Percentiles rank a stretch among this genome's conserved stretches.
Conservation (phyloP, 306 rosid genomes). For the Cucurbita moschata region DNA sequence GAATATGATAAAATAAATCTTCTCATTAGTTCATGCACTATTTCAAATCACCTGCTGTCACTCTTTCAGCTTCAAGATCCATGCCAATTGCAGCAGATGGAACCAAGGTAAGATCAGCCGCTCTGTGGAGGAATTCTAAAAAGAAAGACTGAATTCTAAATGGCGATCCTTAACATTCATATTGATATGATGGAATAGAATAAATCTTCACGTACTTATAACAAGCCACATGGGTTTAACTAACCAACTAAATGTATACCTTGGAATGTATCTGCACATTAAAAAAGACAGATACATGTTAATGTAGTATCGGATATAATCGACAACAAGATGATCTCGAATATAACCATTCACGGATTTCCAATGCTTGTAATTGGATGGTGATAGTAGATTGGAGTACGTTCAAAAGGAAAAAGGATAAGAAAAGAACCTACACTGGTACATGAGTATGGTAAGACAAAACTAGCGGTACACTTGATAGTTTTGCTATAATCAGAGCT, state of each 20-base stretch:
- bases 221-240: slow-evolving; percentile 95
- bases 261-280: slow-evolving; percentile 71
- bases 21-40: neutral
- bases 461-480: slow-evolving; percentile 75
- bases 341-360: neutral
- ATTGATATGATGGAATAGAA: neutral
- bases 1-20: neutral
- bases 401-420: neutral
- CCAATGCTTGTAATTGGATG: neutral
- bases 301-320: neutral
- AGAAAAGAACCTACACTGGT: slow-evolving; percentile 62
- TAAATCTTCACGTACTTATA: slow-evolving; percentile 49
- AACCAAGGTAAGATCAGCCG: slow-evolving; percentile 91
- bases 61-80: slow-evolving; percentile 67
- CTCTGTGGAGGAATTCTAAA: slow-evolving; percentile 84
- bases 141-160: slow-evolving; percentile 17
- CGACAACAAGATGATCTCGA: neutral
- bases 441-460: slow-evolving; percentile 98
- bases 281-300: neutral
- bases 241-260: slow-evolving; percentile 98
- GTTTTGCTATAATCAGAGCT: slow-evolving; percentile 80
- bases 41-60: slow-evolving; percentile 66
- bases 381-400: neutral
- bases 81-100: slow-evolving; percentile 84
- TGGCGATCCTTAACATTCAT: slow-evolving; percentile 3